Evolutionary conservation across 164 flowering plant genomes (phyloP), one percentile per base, ranked within the genome.

Genomic region (Liquidambar formosana): DNA sequence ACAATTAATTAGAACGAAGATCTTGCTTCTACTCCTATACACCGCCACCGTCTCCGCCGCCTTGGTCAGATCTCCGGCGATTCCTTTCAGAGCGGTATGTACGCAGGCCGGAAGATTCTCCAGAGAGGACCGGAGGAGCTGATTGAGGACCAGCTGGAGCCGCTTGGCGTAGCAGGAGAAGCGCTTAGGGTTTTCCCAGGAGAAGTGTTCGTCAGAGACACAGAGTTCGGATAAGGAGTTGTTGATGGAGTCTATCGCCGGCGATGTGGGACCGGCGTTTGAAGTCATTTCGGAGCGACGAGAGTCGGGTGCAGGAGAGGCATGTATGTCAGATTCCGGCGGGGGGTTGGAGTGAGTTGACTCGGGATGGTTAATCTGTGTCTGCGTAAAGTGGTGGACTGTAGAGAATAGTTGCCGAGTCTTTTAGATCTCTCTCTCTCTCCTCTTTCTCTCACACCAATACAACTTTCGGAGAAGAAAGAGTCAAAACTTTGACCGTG

Each of bases 1-100:
- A 45, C 91, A 84, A 61, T 85, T 75, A 23, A 84, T 80, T 43
- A 85, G 77, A n/a, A 85, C 81, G 56, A 66, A 85, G 10, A 84
- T 84, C 57, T 72, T 83, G 66, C 89, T 80, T 46, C 63, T 79
- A 11, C 46, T 66, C 47, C 79, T 38, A 60, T 87, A 85, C 23
- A 70, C 67, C 41, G 75, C 57, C 12, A 81, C 57, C 25, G 75
- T 43, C 25, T 78, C 85, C 15, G 33, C 69, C 16, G 83, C 77
- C 38, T 72, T 72, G 10, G 10, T 46, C 47, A 83, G 76, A 38
- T 87, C 87, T 1, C 65, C 79, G 25, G 80, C 64, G 63, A 83
- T 73, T 10, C 91, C 89, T 27, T 73, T 76, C 44, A 87, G 46
- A 6, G 87, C 75, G 5, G 86, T 87, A 21, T 73, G 79, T 0